These are phyloP conservation scores for Neofusicoccum umdonicola DNA, from an alignment of 2,329 filamentous ascomycete genomes.

Conservation along the genomic window DNA sequence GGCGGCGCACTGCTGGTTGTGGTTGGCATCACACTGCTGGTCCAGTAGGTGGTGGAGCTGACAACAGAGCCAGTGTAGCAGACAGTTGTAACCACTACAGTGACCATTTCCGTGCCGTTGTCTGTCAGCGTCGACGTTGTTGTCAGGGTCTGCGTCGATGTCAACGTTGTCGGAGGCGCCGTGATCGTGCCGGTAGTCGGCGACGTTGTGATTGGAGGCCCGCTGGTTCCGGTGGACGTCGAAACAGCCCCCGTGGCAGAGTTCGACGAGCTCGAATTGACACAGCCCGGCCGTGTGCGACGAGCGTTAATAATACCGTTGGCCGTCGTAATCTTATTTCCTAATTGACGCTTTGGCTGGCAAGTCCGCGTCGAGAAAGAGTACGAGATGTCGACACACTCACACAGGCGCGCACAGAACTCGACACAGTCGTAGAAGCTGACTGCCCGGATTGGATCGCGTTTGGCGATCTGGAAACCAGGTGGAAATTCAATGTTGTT, in stretches of 20 bases:
- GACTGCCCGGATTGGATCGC: background rate
- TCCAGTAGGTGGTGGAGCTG: constrained; percentile 5
- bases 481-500: background rate
- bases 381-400: background rate
- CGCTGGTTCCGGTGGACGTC: too few species aligned
- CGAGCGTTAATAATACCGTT: background rate
- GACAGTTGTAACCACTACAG: background rate
- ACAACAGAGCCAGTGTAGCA: constrained; percentile 8
- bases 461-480: background rate
- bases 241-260: too few species aligned
- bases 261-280: background rate
- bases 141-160: background rate
- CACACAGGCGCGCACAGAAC: background rate
- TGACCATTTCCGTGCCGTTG: background rate
- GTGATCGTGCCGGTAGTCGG: background rate
- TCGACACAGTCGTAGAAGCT: constrained; percentile 1
- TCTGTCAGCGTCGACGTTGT: background rate
- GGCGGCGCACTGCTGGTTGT: background rate
- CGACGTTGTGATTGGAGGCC: too few species aligned
- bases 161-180: background rate
- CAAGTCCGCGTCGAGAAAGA: background rate
- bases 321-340: background rate
- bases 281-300: background rate
- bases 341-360: background rate
- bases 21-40: background rate